These are phyloP conservation scores for Plasmodium gonderi DNA, from an alignment of 169 alveolate genomes.

Conservation along the genomic window DNA sequence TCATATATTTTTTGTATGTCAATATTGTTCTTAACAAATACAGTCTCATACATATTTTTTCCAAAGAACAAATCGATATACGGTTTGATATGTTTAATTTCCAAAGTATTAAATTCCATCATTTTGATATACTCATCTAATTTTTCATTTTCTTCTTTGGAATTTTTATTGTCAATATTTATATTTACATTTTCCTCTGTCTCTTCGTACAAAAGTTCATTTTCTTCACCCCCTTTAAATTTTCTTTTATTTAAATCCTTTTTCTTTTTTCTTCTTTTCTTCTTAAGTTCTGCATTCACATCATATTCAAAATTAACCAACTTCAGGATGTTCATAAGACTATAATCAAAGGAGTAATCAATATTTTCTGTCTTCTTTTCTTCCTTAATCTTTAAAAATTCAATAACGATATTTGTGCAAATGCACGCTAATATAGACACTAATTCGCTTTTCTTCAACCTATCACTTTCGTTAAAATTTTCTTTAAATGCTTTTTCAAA, in stretches of 20 bases:
- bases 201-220: background rate
- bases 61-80: conserved; percentile 67
- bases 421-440: conserved; percentile 63
- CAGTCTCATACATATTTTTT: conserved; percentile 35
- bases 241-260: background rate
- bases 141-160: conserved; percentile 57
- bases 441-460: conserved; percentile 40
- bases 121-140: conserved; percentile 39
- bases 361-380: conserved; percentile 51
- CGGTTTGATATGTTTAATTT: conserved; percentile 22
- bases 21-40: conserved; percentile 33
- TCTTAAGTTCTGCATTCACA: conserved; percentile 54
- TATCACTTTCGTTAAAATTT: conserved; percentile 38
- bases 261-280: conserved; percentile 19
- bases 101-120: conserved; percentile 28
- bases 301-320: conserved; percentile 72
- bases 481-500: conserved; percentile 59
- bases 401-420: conserved; percentile 63
- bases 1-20: conserved; percentile 40
- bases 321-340: conserved; percentile 50
- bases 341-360: conserved; percentile 52
- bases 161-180: conserved; percentile 45
- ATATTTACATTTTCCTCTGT: conserved; percentile 27
- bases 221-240: background rate
- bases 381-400: conserved; percentile 46